Base-by-base conservation (phyloP, 1,284 basidiomycete species). In the Fomitiporia mediterranea region DNA sequence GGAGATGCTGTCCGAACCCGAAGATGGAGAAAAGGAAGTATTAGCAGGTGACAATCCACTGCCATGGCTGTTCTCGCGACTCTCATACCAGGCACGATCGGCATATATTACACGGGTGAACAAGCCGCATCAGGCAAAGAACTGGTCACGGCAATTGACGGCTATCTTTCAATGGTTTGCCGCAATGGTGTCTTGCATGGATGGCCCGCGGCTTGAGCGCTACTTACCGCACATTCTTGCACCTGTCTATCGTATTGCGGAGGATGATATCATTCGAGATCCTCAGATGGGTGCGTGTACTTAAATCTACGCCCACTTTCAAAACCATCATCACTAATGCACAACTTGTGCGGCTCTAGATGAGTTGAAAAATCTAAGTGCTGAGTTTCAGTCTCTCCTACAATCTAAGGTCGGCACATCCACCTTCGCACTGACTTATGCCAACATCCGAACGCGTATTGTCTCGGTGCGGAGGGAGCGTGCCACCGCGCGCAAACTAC, bases 161-260 rank as follows among this genome's bases (percentile, higher is more conserved):
- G 84, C 91, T 0, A 82, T 91, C 51, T 70, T 98, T 44, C 86
- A 90, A n/a, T 96, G 93, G 86, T 97, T 98, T 65, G 95, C 94
- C 0, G 94, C 94, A 0, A 92, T 97, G 81, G 72, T 82, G 3
- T 84, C 87, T 6, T 74, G 83, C 64, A 82, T 98, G 74, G 79
- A 84, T 1, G 63, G 74, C 1, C 60, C 66, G 0, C 70, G 77
- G 35, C 72, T 91, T 0, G 82, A 86, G 60, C 73, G 70, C 9
- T 95, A 90, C 72, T 74, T 97, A 35, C 77, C 86, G 0, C 93
- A 97, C 65, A 86, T 98, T 39, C 74, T 98, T 23, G 85, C 84
- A 3, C 95, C 95, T 0, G 72, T 96, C 1, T 91, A 96, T 68
- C 86, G 94, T 15, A 81, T 98, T 48, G 76, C 82, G 1, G 94